These are phyloP conservation scores for Bauhinia variegata DNA, from an alignment of 306 rosid species.

Conservation along the genomic window DNA sequence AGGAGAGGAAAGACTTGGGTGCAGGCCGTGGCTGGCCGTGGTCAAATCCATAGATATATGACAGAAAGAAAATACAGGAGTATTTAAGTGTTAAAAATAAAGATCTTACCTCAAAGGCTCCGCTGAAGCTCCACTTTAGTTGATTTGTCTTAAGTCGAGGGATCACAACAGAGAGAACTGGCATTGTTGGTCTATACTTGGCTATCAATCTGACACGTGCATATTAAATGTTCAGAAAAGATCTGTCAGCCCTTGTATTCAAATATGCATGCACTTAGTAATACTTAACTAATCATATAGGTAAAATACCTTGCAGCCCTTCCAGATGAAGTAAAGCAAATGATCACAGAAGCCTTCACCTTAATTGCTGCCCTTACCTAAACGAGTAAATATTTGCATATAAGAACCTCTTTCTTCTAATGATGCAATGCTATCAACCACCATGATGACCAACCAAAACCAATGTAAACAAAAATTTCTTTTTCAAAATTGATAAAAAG, in stretches of 20 bases:
- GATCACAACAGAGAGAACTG: slow-evolving; percentile 83
- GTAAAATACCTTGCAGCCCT: slow-evolving; percentile 87
- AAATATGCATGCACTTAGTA: slow-evolving; percentile 6
- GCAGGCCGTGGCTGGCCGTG: no score
- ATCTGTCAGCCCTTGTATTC: background rate
- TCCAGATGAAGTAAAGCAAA: slow-evolving; percentile 98
- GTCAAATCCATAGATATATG: slow-evolving; percentile 8
- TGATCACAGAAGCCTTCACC: slow-evolving; percentile 94
- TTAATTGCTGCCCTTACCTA: slow-evolving; percentile 98
- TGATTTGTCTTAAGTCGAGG: slow-evolving; percentile 87
- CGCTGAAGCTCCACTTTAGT: slow-evolving; percentile 88
- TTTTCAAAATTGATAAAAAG: background rate
- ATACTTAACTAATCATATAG: background rate
- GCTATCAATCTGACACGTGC: slow-evolving; percentile 75
- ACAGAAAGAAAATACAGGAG: slow-evolving; percentile 19
- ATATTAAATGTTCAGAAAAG: slow-evolving; percentile 18
- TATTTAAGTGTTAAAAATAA: slow-evolving; percentile 12
- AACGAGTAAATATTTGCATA: slow-evolving; percentile 31
- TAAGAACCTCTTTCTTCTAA: slow-evolving; percentile 25
- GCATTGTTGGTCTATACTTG: slow-evolving; percentile 94
- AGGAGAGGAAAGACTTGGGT: background rate
- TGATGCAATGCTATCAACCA: slow-evolving; percentile 8
- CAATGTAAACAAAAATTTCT: slow-evolving; percentile 3
- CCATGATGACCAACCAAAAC: slow-evolving; percentile 28
- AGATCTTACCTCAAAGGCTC: slow-evolving; percentile 87